A percentile compares a stretch with the other conserved stretches of the same genome.
phyloP scores from a whole-genome alignment of 2,329 filamentous ascomycete species.

The Zymoseptoria pseudotritici region DNA sequence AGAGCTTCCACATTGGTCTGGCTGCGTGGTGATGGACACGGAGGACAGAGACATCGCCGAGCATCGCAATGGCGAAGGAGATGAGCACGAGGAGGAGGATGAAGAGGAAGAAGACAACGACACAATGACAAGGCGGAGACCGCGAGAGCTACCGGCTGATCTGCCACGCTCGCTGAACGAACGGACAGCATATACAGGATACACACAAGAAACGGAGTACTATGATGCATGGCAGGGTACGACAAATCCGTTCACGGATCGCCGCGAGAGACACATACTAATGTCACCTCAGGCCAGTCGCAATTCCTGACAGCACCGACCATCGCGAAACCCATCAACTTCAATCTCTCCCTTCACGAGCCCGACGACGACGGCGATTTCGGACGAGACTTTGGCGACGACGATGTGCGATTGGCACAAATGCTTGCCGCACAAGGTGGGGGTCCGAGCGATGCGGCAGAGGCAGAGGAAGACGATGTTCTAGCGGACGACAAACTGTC shows the following conservation, averaged over 20 bases:
- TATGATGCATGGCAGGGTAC: slow-evolving; percentile 98
- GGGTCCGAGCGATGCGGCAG: slow-evolving; percentile 56
- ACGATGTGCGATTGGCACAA: slow-evolving; percentile 81
- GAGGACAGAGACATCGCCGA: slow-evolving; percentile 7
- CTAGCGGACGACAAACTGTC: slow-evolving; percentile 66
- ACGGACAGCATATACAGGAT: slow-evolving; percentile 59
- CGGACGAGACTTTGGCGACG: slow-evolving; percentile 55
- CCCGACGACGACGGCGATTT: slow-evolving; percentile 57
- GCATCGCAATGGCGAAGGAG: slow-evolving; percentile 3
- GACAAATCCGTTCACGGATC: slow-evolving; percentile 29
- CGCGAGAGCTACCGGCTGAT: slow-evolving; percentile 63
- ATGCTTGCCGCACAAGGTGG: slow-evolving; percentile 95
- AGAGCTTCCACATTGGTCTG: neutral
- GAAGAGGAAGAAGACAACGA: slow-evolving; percentile 16
- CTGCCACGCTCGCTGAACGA: slow-evolving; percentile 89
- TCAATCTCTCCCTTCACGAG: slow-evolving; percentile 79
- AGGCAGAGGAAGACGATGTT: slow-evolving; percentile 74
- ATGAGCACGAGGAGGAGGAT: slow-evolving; percentile 6
- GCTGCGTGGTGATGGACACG: slow-evolving; percentile 12
- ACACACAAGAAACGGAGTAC: slow-evolving; percentile 83
- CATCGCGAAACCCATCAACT: slow-evolving; percentile 73
- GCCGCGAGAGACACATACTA: slow-evolving; percentile 1
- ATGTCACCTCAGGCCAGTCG: slow-evolving; percentile 63
- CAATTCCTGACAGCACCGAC: slow-evolving; percentile 87
- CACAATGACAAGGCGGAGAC: slow-evolving; percentile 31